Evolutionary conservation across 441 rosid species (phyloP), one percentile per base, ranked within the genome.

Genomic region (Biscutella laevigata): DNA sequence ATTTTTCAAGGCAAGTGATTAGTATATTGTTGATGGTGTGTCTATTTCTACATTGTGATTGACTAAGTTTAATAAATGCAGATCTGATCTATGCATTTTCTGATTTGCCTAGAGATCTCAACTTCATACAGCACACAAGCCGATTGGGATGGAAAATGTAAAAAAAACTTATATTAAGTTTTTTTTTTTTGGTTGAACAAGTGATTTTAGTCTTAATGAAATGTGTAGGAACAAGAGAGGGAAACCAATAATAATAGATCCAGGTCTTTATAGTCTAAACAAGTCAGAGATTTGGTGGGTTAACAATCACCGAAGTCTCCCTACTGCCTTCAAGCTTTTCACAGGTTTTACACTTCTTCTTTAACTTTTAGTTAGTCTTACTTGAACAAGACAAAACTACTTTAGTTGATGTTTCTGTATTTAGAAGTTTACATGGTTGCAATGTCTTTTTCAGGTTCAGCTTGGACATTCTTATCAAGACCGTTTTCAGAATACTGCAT

Each of bases 51-150:
- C 0, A 1, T 4, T 2, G 15, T 49, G 2, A 6, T 16, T 15
- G 3, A 11, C 12, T 2, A 15, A 2, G n/a, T 19, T 34, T 17
- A 57, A 22, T 37, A 21, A 59, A 59, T 71, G 41, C 83, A 90
- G 95, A 90, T 86, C 84, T 90, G 81, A 86, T 86, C 21, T 73
- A 81, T 57, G 87, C 92, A 7, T 87, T 90, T 42, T 81, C 95
- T 61, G 75, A 62, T 44, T 66, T 90, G 66, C 94, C 96, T 44
- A 87, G 73, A 73, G 75, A 90, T 70, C 78, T 84, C 63, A 90
- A 90, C 71, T 90, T 90, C 69, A 78, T 90, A 30, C 95, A 90
- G 49, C 96, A 90, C 55, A 52, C 68, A 50, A 81, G 95, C 70
- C 83, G 53, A 12, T 54, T 90, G 74, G 95, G 89, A 12, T 90